phyloP scores from a whole-genome alignment of 2,329 filamentous ascomycete species.

The Eutypa lata region DNA sequence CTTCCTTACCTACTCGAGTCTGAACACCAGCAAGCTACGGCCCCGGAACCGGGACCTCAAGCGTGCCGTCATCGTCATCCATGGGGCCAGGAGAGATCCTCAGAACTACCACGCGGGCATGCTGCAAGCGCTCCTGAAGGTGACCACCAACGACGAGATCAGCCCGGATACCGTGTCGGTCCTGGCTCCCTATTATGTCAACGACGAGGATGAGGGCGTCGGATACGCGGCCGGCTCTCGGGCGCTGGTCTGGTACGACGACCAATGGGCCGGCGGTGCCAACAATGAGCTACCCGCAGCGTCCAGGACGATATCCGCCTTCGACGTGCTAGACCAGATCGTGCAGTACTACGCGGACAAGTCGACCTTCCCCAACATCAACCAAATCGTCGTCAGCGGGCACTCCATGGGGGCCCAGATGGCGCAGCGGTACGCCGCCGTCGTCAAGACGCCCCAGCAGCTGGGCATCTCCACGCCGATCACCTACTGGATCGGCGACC shows the following conservation, averaged over 20 bases:
- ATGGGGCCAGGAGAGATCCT: background rate
- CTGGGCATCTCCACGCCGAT: conserved; percentile 4
- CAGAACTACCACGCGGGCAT: conserved; percentile 4
- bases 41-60: background rate
- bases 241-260: conserved; percentile 7
- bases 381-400: conserved; percentile 9
- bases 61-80: conserved; percentile 2
- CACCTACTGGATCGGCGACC: conserved; percentile 10
- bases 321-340: conserved; percentile 8
- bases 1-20: conserved; percentile 1
- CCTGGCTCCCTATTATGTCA: conserved; percentile 8
- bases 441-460: conserved; percentile 3
- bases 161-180: conserved; percentile 2
- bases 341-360: conserved; percentile 7
- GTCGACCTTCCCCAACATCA: conserved; percentile 8
- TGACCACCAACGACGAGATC: background rate
- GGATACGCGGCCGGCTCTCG: conserved; percentile 5
- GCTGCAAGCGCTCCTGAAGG: background rate
- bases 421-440: conserved; percentile 9
- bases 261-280: conserved; percentile 6
- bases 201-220: conserved; percentile 5
- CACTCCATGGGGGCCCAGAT: conserved; percentile 10
- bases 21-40: background rate
- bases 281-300: conserved; percentile 7
- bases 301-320: conserved; percentile 2